Conservation (phyloP, 108 stramenopile genomes). For the Heterococcus sp. region DNA sequence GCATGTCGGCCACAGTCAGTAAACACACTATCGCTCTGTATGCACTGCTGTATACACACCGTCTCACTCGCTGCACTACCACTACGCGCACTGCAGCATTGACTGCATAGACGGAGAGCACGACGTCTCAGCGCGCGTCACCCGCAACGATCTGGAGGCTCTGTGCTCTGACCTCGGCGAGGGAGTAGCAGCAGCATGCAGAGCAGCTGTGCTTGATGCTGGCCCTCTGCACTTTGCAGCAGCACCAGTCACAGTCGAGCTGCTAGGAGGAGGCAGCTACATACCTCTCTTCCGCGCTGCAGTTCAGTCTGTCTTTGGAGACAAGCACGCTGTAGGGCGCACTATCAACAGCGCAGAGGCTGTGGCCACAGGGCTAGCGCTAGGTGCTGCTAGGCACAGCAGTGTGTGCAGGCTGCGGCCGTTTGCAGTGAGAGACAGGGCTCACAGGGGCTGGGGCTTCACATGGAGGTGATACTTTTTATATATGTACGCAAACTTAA, state of each 20-base stretch:
- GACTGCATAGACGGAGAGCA: conserved; percentile 40
- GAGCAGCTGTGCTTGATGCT: conserved; percentile 6
- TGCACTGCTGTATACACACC: too few species aligned
- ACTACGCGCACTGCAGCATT: too few species aligned
- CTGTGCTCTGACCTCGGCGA: conserved; percentile 7
- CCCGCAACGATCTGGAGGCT: conserved; percentile 9
- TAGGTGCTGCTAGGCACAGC: conserved; percentile 26
- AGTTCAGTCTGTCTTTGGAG: not conserved
- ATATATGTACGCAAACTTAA: too few species aligned
- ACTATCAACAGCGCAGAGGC: conserved; percentile 30
- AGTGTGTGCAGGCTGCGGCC: conserved; percentile 7
- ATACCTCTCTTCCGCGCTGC: conserved; percentile 8
- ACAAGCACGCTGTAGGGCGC: conserved; percentile 5
- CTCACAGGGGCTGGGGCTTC: not conserved
- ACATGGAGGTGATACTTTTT: not conserved
- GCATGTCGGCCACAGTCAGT: too few species aligned
- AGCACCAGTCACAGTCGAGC: conserved; percentile 7
- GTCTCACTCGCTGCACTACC: too few species aligned
- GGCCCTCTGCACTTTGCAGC: conserved; percentile 7
- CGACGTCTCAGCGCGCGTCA: conserved; percentile 9
- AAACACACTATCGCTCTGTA: too few species aligned
- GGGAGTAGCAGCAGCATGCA: conserved; percentile 11
- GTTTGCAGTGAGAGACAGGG: not conserved
- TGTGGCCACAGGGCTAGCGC: conserved; percentile 22
- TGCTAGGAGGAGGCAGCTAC: conserved; percentile 39